Percentiles rank a stretch among this genome's conserved stretches.
These are phyloP conservation scores for Neospora caninum DNA, from an alignment of 169 alveolate species.

Conservation along the genomic window DNA sequence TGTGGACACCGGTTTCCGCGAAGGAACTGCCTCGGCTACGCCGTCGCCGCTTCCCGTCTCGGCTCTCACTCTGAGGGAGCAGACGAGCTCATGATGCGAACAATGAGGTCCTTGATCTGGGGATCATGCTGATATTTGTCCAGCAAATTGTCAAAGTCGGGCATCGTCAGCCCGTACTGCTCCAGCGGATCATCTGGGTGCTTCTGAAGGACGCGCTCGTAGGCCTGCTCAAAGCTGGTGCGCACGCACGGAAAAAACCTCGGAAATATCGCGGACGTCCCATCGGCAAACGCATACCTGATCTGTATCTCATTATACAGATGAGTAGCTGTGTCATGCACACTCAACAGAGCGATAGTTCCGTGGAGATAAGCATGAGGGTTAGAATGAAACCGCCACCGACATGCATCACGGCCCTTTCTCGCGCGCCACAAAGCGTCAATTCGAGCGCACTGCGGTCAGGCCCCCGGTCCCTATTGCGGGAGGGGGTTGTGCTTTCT, in stretches of 20 bases:
- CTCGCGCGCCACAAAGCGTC: not conserved
- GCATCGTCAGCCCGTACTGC: constrained; percentile 70
- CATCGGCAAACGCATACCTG: not conserved
- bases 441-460: not conserved
- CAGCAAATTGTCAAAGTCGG: constrained; percentile 72
- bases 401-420: not conserved
- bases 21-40: not conserved
- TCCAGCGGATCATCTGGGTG: constrained; percentile 76
- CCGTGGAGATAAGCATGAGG: not conserved
- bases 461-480: not conserved
- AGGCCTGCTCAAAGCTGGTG: constrained; percentile 70
- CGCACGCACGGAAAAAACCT: not conserved
- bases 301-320: not conserved
- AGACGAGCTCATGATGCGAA: constrained; percentile 63
- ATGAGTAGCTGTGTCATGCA: not conserved
- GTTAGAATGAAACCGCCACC: not conserved
- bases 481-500: not conserved
- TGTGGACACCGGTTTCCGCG: no score
- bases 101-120: constrained; percentile 53
- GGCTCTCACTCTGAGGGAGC: constrained; percentile 50
- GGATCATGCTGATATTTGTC: constrained; percentile 74
- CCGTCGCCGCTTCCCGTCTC: not conserved
- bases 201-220: constrained; percentile 69
- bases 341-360: not conserved
- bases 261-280: not conserved